Percentiles rank a stretch among this genome's conserved stretches.
Conservation (phyloP, 2,329 filamentous ascomycete genomes). For the Emergomyces africanus region DNA sequence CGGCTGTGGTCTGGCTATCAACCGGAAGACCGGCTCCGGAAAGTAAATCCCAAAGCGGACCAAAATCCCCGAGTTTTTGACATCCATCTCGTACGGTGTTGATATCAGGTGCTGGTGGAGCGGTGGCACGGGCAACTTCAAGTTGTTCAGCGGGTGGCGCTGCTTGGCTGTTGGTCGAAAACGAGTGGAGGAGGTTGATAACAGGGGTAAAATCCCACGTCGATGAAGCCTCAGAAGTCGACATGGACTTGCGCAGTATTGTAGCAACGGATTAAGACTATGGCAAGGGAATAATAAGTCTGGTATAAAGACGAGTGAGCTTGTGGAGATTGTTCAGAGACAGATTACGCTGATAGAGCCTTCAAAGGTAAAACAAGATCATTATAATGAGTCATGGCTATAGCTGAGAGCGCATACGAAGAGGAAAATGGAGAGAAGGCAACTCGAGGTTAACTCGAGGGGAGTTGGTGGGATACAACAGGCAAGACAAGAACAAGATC, state of each 20-base stretch:
- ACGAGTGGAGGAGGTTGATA: constrained; percentile 30
- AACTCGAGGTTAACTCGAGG: background rate
- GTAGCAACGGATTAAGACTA: background rate
- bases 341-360: background rate
- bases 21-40: constrained; percentile 12
- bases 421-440: background rate
- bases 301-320: background rate
- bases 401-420: background rate
- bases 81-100: constrained; percentile 4
- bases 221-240: constrained; percentile 16
- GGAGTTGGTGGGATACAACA: background rate
- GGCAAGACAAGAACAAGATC: background rate
- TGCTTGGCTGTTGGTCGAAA: constrained; percentile 14
- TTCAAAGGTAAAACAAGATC: background rate
- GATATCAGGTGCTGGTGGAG: constrained; percentile 6
- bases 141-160: constrained; percentile 4
- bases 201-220: constrained; percentile 36
- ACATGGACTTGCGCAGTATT: constrained; percentile 12
- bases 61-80: constrained; percentile 32
- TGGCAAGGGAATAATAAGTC: background rate
- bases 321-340: background rate
- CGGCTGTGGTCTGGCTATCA: background rate
- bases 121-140: background rate
- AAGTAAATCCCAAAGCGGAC: constrained; percentile 29
- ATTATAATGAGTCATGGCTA: background rate